A percentile compares a stretch with the other conserved stretches of the same genome.
phyloP scores from a whole-genome alignment of 2,329 filamentous ascomycete genomes.

The Clonostachys byssicola region DNA sequence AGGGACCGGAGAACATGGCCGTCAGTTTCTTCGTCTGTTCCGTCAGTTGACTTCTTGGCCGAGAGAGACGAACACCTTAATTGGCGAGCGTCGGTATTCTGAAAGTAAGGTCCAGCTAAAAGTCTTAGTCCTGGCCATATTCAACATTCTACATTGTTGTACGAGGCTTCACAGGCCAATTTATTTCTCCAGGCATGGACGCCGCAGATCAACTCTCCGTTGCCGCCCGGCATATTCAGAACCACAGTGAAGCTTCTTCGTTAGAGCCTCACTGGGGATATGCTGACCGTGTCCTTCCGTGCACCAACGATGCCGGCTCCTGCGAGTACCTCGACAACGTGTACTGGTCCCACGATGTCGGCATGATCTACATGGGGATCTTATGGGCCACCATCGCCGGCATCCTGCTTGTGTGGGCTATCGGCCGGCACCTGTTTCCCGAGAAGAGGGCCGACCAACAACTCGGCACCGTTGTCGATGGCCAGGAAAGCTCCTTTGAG shows the following conservation, averaged over 20 bases:
- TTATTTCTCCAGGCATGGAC: too few species aligned
- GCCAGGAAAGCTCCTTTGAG: neutral
- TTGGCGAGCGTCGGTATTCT: too few species aligned
- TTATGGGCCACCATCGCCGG: constrained; percentile 41
- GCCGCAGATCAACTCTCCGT: too few species aligned
- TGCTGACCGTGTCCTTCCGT: constrained; percentile 36
- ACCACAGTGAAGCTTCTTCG: constrained; percentile 25
- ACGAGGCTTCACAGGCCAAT: too few species aligned
- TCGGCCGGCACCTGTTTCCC: constrained; percentile 10
- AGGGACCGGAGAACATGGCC: too few species aligned
- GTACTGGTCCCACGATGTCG: constrained; percentile 40
- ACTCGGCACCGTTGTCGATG: constrained; percentile 7
- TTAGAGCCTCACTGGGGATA: constrained; percentile 42
- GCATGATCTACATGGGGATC: constrained; percentile 46
- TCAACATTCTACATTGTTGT: too few species aligned
- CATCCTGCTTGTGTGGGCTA: constrained; percentile 36
- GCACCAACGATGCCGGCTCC: constrained; percentile 38
- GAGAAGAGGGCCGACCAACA: constrained; percentile 9
- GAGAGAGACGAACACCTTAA: too few species aligned
- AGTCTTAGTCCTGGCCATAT: too few species aligned
- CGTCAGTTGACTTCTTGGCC: too few species aligned
- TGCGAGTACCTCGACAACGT: constrained; percentile 47
- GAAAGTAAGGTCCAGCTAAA: too few species aligned
- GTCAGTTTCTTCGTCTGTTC: too few species aligned
- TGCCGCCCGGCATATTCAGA: constrained; percentile 31